Base-by-base conservation (phyloP, 2,329 filamentous ascomycete genomes). In the Fusarium annulatum region DNA sequence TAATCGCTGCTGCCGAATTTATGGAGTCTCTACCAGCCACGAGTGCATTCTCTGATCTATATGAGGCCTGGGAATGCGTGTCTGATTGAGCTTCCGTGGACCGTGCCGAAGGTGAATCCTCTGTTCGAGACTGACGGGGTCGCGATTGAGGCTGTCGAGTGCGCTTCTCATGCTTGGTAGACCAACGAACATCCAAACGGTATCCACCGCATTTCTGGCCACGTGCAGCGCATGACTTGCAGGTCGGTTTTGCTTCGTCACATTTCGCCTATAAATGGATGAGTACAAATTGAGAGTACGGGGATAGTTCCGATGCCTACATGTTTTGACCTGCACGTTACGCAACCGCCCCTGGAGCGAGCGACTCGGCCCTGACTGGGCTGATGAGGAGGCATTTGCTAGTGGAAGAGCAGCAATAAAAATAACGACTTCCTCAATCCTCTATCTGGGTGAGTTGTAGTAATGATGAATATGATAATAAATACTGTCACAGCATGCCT, bases 311-410 rank as follows among this genome's bases (percentile, higher is more conserved):
- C 21, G 26, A 41, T 26, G 16, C 53, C 21, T 45, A 56, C 53
- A 43, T 56, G 53, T 23, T 56, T 56, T 14, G 38, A 42, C 38
- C 53, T 43, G 53, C 53, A 56, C 26, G 53, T 56, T 33, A 56
- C 53, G 53, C 53, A 56, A 45, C 53, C 53, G 28, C 53, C 53
- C 16, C 53, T 56, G 28, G 53, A 56, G 18, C 53, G 53, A n/a
- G 53, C 53, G 7, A 56, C 53, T 15, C 53, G 53, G 28, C 53
- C 53, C 4, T 56, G 53, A 16, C 16, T 33, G 21, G 38, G 8
- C 3, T 56, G 38, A 10, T 56, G 53, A 23, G 53, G 21, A 3
- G 53, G 26, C 53, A 55, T 55, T 41, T 39, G 1, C 9, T 1
- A 21, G 9, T n/a, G n/a, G 9, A 39, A 4, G 1, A 9, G 14